These are phyloP conservation scores for Trichophyton schoenleinii DNA, from an alignment of 2,329 filamentous ascomycete species.

Conservation along the genomic window DNA sequence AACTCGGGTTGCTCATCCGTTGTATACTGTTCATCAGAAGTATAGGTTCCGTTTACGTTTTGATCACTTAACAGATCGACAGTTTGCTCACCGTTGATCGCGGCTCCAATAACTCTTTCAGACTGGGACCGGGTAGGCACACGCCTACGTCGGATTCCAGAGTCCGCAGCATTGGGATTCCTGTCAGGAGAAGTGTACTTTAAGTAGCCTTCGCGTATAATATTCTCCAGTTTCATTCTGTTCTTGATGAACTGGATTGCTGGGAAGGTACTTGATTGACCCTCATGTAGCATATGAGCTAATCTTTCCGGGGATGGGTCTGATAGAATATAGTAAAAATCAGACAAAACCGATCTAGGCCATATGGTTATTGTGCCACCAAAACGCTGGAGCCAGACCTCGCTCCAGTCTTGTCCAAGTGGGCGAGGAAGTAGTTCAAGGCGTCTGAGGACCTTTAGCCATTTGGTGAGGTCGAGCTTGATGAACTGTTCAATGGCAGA, in stretches of 20 bases:
- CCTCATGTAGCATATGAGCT: constrained; percentile 78
- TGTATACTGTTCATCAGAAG: neutral
- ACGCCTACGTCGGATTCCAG: constrained; percentile 13
- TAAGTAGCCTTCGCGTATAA: constrained; percentile 45
- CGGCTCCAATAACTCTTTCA: neutral
- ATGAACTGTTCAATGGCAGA: constrained; percentile 88
- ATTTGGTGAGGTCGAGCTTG: constrained; percentile 93
- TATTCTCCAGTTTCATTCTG: constrained; percentile 66
- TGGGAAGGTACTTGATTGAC: constrained; percentile 78
- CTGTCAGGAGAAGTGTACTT: constrained; percentile 20
- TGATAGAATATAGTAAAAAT: constrained; percentile 75
- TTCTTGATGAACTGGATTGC: constrained; percentile 88
- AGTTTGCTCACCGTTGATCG: constrained; percentile 1
- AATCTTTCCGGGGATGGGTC: constrained; percentile 67
- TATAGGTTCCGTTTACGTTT: neutral
- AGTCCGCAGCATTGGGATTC: constrained; percentile 13
- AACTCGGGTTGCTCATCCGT: neutral
- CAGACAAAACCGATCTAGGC: constrained; percentile 66
- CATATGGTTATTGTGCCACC: constrained; percentile 92
- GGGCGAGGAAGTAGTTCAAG: constrained; percentile 83
- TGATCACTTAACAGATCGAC: constrained; percentile 9
- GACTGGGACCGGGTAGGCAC: constrained; percentile 8
- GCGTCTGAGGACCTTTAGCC: constrained; percentile 87
- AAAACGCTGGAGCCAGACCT: constrained; percentile 92
- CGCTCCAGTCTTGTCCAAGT: constrained; percentile 89